These are phyloP conservation scores for Nothophaeocryptopus gaeumannii DNA, from an alignment of 2,329 filamentous ascomycete species.

Conservation along the genomic window DNA sequence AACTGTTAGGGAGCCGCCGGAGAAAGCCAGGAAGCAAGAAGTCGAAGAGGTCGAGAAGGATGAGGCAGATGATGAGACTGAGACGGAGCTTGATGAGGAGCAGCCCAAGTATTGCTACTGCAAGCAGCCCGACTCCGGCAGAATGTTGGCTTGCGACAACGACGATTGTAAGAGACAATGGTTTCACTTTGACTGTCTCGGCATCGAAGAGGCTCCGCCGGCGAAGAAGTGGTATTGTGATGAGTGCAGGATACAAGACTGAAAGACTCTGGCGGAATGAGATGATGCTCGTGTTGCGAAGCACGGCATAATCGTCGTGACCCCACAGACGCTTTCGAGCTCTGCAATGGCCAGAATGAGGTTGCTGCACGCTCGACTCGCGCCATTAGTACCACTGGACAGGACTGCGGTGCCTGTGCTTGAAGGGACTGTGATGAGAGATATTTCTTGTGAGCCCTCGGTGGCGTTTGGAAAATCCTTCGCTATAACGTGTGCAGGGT, in stretches of 20 bases:
- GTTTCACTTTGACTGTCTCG: conserved; percentile 78
- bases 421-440: too few species aligned
- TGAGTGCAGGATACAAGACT: conserved; percentile 5
- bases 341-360: too few species aligned
- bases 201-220: conserved; percentile 59
- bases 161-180: conserved; percentile 70
- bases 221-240: conserved; percentile 28
- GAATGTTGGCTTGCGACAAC: conserved; percentile 81
- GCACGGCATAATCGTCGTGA: too few species aligned
- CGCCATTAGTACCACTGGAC: too few species aligned
- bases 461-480: too few species aligned
- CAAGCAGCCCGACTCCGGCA: conserved; percentile 20
- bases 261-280: too few species aligned
- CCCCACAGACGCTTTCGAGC: too few species aligned
- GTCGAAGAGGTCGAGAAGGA: neutral
- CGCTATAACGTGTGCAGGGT: too few species aligned
- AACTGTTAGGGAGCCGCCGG: neutral
- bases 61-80: neutral
- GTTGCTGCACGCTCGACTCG: too few species aligned
- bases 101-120: conserved; percentile 22
- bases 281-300: too few species aligned
- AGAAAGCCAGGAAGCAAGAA: conserved; percentile 2
- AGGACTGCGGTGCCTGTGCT: too few species aligned
- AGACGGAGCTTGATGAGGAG: neutral
- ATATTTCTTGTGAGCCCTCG: too few species aligned